phyloP scores from a whole-genome alignment of 768 basidiomycete species.

The Cystobasidiopsis lactophilus region DNA sequence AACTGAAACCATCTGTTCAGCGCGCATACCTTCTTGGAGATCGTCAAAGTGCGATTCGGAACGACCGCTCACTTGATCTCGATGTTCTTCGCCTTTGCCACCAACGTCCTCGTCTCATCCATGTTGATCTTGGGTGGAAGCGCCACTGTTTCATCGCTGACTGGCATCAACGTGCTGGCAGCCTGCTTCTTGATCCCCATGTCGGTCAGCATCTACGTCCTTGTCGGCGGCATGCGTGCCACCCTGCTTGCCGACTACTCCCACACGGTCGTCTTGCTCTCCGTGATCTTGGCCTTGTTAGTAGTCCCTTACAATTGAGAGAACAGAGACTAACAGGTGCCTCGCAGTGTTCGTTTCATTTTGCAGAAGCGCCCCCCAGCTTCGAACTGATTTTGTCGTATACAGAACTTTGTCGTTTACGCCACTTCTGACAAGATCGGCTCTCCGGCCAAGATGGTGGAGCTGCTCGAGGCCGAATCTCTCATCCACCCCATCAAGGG shows the following conservation, averaged over 20 bases:
- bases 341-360: no score
- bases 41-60: slow-evolving; percentile 50
- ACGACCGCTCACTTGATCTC: slow-evolving; percentile 54
- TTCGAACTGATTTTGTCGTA: no score
- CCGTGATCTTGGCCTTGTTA: slow-evolving; percentile 52
- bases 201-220: slow-evolving; percentile 15
- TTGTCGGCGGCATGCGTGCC: slow-evolving; percentile 42
- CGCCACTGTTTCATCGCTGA: slow-evolving; percentile 67
- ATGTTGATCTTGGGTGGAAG: slow-evolving; percentile 32
- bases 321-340: no score
- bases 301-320: no score
- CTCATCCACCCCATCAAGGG: slow-evolving; percentile 40
- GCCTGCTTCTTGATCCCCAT: slow-evolving; percentile 8
- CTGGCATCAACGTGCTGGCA: slow-evolving; percentile 48
- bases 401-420: slow-evolving; percentile 69
- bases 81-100: slow-evolving; percentile 74
- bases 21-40: slow-evolving; percentile 77
- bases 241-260: slow-evolving; percentile 64
- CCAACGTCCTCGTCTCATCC: slow-evolving; percentile 42
- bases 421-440: slow-evolving; percentile 58
- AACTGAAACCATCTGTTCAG: no score
- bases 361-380: no score
- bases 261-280: slow-evolving; percentile 43
- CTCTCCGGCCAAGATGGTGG: slow-evolving; percentile 52
- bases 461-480: slow-evolving; percentile 44